Evolutionary conservation across 179 eudicot species (phyloP), one percentile per base, ranked within the genome.

Genomic region (Sideroxylon spinosum): DNA sequence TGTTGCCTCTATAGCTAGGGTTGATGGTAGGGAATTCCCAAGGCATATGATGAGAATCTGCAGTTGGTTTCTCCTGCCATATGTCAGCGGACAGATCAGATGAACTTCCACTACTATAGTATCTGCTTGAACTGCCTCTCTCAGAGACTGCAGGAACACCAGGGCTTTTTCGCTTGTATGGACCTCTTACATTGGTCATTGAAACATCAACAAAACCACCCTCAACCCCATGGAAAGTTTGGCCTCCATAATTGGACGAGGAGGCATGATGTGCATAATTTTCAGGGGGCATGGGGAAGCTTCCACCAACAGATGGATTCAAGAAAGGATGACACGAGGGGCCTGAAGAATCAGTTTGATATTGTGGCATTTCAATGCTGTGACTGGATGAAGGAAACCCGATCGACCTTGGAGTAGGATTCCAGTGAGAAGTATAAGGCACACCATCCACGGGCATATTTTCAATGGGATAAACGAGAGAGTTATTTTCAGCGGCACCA

Each of bases 91-190:
- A 80, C 20, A 82, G 68, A 79, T 85, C 84, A 37, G 95, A 88
- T 59, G 98, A 90, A 83, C 89, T 85, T 80, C 92, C 94, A 50
- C 80, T 80, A 78, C 81, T 84, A 46, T 83, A 88, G 71, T 85
- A 87, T 84, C 91, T 81, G 80, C 90, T 90, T 61, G 93, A 76
- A 78, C 90, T 86, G 67, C 90, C 94, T 76, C 88, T 81, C 71
- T 90, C 91, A 76, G 65, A 65, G 32, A 84, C 83, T 67, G 86
- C 63, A 83, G 97, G 92, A 60, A 82, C 81, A 60, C 87, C 87
- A 52, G 93, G 92, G 83, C 92, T 89, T 86, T 94, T 94, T 49
- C 95, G 85, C 85, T 94, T 94, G 83, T 81, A 87, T 64, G 87
- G 82, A 37, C 88, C 90, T 81, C 93, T 81, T 28, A 85, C 84